Evolutionary conservation across 2,329 filamentous ascomycete species (phyloP).

Genomic region (Trichoderma arundinaceum): DNA sequence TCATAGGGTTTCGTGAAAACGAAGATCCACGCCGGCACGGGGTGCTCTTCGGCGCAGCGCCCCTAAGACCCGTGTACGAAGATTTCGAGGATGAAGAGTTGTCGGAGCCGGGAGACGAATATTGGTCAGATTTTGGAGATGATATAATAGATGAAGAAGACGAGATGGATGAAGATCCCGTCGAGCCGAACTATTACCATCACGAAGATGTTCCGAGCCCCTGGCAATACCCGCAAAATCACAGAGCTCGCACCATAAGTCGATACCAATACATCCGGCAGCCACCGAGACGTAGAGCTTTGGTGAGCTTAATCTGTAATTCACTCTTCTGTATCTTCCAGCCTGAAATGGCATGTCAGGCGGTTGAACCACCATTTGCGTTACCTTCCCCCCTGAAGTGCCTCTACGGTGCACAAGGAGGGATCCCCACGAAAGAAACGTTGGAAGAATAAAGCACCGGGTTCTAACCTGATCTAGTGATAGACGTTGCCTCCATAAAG

Average conservation of each 20-base stretch:
- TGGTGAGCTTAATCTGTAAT: background rate
- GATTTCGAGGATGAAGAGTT: no score
- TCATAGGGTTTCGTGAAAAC: no score
- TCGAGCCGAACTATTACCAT: background rate
- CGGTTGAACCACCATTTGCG: background rate
- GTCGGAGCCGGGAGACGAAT: no score
- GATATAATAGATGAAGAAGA: background rate
- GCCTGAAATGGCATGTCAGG: background rate
- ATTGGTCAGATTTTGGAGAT: no score
- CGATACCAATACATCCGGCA: background rate
- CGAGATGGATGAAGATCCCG: background rate
- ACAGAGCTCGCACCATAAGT: background rate
- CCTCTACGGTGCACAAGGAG: background rate
- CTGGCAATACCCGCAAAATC: background rate
- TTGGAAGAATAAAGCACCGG: background rate
- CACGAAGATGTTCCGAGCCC: no score
- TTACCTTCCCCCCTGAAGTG: background rate
- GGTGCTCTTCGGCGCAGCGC: no score
- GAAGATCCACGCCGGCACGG: no score
- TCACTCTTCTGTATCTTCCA: background rate
- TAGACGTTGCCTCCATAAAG: background rate
- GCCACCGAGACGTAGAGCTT: background rate
- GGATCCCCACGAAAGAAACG: background rate
- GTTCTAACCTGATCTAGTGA: slow-evolving; percentile 17
- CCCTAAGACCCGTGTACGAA: no score